phyloP scores from a whole-genome alignment of 257 asterid species.

The Gentiana macrophylla region DNA sequence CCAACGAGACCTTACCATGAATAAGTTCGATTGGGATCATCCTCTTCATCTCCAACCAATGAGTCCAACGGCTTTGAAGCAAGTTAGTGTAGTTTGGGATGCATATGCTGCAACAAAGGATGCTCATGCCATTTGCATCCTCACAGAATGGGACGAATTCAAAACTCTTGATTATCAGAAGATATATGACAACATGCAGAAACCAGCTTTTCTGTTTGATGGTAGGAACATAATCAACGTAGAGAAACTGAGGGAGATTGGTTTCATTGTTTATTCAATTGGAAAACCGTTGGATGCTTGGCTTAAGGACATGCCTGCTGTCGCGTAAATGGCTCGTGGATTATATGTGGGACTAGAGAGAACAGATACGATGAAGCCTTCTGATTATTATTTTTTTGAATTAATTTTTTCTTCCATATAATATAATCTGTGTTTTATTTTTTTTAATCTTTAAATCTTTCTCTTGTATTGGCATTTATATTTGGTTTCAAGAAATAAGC shows the following conservation, averaged over 20 bases:
- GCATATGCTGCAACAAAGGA: conserved; percentile 59
- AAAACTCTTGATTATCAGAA: conserved; percentile 55
- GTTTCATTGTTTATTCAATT: conserved; percentile 61
- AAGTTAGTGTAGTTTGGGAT: conserved; percentile 50
- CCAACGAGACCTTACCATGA: conserved; percentile 67
- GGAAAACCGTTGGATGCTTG: conserved; percentile 78
- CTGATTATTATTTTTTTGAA: no score
- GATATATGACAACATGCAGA: conserved; percentile 70
- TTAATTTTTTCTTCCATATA: no score
- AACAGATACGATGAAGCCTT: no score
- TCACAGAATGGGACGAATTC: conserved; percentile 84
- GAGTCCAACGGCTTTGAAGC: conserved; percentile 62
- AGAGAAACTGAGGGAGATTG: conserved; percentile 61
- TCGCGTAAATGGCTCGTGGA: conserved; percentile 24
- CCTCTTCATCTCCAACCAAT: conserved; percentile 76
- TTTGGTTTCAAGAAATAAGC: no score
- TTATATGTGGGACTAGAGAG: no score
- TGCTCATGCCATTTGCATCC: conserved; percentile 61
- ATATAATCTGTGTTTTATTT: no score
- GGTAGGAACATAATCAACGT: conserved; percentile 54
- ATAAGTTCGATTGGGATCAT: conserved; percentile 74
- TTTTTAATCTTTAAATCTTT: no score
- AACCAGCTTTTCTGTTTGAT: conserved; percentile 61
- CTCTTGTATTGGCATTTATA: no score
- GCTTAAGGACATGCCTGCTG: conserved; percentile 80